Conservation (phyloP, 768 basidiomycete genomes). For the Pisolithus marmoratus region DNA sequence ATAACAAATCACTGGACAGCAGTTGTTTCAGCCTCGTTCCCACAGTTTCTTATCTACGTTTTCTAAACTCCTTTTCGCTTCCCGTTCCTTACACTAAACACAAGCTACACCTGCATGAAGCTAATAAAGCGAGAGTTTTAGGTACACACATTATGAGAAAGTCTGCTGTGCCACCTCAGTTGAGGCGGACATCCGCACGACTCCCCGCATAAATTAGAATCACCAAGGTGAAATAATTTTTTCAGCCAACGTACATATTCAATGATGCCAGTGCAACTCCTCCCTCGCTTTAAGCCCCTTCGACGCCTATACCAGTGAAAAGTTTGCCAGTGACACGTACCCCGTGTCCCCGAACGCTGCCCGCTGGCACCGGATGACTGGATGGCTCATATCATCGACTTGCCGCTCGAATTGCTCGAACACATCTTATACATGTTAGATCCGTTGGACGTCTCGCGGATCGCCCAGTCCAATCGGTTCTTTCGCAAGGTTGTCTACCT, state of each 20-base stretch:
- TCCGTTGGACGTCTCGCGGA: slow-evolving; percentile 51
- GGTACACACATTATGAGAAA: neutral
- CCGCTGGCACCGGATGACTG: neutral
- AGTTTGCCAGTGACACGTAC: neutral
- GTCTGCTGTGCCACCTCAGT: neutral
- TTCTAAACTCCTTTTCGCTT: too few species aligned
- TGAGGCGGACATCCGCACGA: neutral
- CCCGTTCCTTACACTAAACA: neutral
- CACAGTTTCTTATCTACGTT: too few species aligned
- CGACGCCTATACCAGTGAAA: neutral
- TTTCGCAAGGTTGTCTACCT: slow-evolving; percentile 43
- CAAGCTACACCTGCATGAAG: neutral
- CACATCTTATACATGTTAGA: slow-evolving; percentile 51
- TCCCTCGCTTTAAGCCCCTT: neutral
- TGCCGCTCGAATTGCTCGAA: slow-evolving; percentile 59
- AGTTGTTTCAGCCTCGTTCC: too few species aligned
- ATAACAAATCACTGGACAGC: neutral
- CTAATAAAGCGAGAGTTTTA: neutral
- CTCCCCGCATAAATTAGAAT: neutral
- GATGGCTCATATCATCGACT: slow-evolving; percentile 24
- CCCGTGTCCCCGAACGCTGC: neutral
- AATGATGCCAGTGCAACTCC: neutral
- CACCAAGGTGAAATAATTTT: slow-evolving; percentile 1
- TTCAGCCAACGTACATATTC: neutral
- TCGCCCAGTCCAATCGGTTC: slow-evolving; percentile 45